These are phyloP conservation scores for Fusarium tuaranense DNA, from an alignment of 2,329 filamentous ascomycete genomes.

Conservation along the genomic window DNA sequence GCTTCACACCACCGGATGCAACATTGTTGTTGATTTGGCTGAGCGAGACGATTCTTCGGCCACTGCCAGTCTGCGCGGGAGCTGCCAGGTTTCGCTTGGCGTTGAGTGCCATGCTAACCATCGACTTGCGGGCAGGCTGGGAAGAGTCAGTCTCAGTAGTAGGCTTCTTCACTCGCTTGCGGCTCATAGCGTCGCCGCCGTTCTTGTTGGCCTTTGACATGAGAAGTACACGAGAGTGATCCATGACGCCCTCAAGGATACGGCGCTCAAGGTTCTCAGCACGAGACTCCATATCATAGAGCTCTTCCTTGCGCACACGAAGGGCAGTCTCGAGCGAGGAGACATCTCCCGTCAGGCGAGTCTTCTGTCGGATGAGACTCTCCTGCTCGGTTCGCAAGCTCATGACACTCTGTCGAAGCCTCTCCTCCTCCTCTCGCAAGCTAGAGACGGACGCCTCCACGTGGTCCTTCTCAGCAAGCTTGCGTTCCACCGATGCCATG, in stretches of 20 bases:
- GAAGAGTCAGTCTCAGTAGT: conserved; percentile 39
- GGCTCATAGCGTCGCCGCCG: conserved; percentile 67
- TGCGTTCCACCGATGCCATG: conserved; percentile 82
- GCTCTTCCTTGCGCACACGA: conserved; percentile 88
- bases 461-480: conserved; percentile 73
- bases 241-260: conserved; percentile 94
- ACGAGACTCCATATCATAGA: conserved; percentile 89
- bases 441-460: conserved; percentile 67
- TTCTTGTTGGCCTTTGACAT: conserved; percentile 72
- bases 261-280: conserved; percentile 91
- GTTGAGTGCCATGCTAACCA: conserved; percentile 66
- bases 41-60: conserved; percentile 87
- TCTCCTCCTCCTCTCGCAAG: conserved; percentile 64
- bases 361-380: conserved; percentile 80
- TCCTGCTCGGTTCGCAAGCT: conserved; percentile 77
- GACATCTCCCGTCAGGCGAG: conserved; percentile 84
- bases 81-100: conserved; percentile 61
- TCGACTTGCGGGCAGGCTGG: conserved; percentile 48
- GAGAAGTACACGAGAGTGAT: conserved; percentile 92
- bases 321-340: conserved; percentile 92
- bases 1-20: conserved; percentile 72
- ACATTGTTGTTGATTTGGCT: conserved; percentile 88
- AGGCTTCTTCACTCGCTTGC: conserved; percentile 65
- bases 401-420: conserved; percentile 66
- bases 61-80: conserved; percentile 65